Conservation (phyloP, 495 filamentous ascomycete genomes). For the Annulohypoxylon moriforme region DNA sequence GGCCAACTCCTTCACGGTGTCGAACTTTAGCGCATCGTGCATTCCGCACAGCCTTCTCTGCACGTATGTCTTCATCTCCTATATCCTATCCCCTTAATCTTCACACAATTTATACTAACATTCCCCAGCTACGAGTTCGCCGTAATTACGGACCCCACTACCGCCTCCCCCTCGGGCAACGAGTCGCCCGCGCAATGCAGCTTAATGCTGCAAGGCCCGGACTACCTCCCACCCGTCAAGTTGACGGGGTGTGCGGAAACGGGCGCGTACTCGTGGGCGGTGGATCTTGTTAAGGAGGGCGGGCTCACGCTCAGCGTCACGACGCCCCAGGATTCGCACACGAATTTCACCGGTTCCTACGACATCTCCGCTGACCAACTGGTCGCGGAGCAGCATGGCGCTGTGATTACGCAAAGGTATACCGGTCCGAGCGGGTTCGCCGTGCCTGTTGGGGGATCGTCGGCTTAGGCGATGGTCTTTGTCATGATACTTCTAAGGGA, state of each 20-base stretch:
- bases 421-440: constrained; percentile 24
- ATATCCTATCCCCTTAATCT: neutral
- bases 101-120: neutral
- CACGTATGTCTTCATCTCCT: constrained; percentile 18
- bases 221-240: constrained; percentile 22
- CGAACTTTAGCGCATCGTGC: constrained; percentile 33
- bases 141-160: constrained; percentile 25
- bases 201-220: constrained; percentile 37
- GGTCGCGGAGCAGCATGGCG: constrained; percentile 31
- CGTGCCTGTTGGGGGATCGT: constrained; percentile 10
- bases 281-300: neutral
- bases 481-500: neutral
- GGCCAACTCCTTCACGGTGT: constrained; percentile 18
- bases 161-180: constrained; percentile 27
- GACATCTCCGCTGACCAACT: constrained; percentile 21
- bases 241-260: constrained; percentile 28
- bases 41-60: constrained; percentile 39
- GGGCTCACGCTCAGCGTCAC: constrained; percentile 32
- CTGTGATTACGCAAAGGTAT: constrained; percentile 25
- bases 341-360: constrained; percentile 38
- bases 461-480: neutral
- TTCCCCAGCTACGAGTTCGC: constrained; percentile 29
- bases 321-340: constrained; percentile 27
- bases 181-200: constrained; percentile 13
- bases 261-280: constrained; percentile 33